phyloP scores from a whole-genome alignment of 176 grass and related monocot genomes.

The Aegilops longissima region DNA sequence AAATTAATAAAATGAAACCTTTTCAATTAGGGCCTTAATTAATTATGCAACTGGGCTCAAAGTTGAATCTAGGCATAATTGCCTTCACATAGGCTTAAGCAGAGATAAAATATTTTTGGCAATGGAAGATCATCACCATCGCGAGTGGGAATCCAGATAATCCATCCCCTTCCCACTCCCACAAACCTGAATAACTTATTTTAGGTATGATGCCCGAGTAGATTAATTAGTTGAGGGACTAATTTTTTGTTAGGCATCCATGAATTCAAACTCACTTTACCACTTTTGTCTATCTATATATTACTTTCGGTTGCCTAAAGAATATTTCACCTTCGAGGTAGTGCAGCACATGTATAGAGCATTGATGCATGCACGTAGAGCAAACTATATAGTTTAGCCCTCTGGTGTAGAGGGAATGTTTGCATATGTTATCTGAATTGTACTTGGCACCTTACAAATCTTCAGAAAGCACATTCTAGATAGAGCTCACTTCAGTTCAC shows the following conservation, averaged over 20 bases:
- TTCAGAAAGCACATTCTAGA: background rate
- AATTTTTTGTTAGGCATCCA: slow-evolving; percentile 26
- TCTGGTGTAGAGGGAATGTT: background rate
- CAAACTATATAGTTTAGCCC: background rate
- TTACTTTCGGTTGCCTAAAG: slow-evolving; percentile 29
- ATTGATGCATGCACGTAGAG: background rate
- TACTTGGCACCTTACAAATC: background rate
- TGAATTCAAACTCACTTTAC: slow-evolving; percentile 42
- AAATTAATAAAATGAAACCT: slow-evolving; percentile 15
- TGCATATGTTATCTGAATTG: background rate
- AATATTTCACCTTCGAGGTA: slow-evolving; percentile 25
- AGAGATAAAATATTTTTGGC: background rate
- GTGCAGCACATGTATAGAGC: slow-evolving; percentile 13
- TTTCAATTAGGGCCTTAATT: slow-evolving; percentile 24
- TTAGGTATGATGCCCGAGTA: slow-evolving; percentile 23
- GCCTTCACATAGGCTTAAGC: slow-evolving; percentile 29
- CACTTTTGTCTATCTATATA: background rate
- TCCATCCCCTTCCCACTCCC: slow-evolving; percentile 31
- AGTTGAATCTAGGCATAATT: slow-evolving; percentile 16
- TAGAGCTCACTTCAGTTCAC: too few species aligned
- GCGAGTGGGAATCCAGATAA: slow-evolving; percentile 30
- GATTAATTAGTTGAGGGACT: slow-evolving; percentile 20
- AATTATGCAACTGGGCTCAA: slow-evolving; percentile 21
- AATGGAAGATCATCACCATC: slow-evolving; percentile 19
- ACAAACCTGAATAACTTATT: slow-evolving; percentile 33